Evolutionary conservation across 2,329 filamentous ascomycete species (phyloP).

Genomic region (Microcyclosporella mali): DNA sequence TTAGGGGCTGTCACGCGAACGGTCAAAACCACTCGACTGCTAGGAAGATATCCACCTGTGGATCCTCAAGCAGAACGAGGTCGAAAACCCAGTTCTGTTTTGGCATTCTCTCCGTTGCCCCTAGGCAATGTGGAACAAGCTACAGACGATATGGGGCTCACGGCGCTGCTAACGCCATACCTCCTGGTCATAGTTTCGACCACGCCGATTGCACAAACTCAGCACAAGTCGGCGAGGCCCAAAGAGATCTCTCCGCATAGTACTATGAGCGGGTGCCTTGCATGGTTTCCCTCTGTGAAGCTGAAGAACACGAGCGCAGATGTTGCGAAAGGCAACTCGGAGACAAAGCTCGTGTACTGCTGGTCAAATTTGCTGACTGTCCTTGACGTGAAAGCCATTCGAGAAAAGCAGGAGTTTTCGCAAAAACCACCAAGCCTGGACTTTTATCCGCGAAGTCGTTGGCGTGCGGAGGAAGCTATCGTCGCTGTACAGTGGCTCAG

Average conservation of each 20-base stretch:
- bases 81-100: slow-evolving; percentile 86
- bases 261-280: slow-evolving; percentile 85
- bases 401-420: slow-evolving; percentile 52
- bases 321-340: slow-evolving; percentile 60
- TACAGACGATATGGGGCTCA: slow-evolving; percentile 81
- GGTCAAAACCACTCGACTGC: slow-evolving; percentile 82
- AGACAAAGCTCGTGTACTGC: slow-evolving; percentile 88
- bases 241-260: slow-evolving; percentile 88
- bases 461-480: slow-evolving; percentile 91
- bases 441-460: slow-evolving; percentile 78
- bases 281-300: slow-evolving; percentile 95
- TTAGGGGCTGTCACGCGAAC: slow-evolving; percentile 77
- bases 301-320: slow-evolving; percentile 60
- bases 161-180: slow-evolving; percentile 93
- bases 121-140: slow-evolving; percentile 88
- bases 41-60: slow-evolving; percentile 80
- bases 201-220: slow-evolving; percentile 90
- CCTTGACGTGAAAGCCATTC: slow-evolving; percentile 74
- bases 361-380: slow-evolving; percentile 98
- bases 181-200: slow-evolving; percentile 95
- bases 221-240: slow-evolving; percentile 85
- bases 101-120: slow-evolving; percentile 84
- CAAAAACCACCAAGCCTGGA: slow-evolving; percentile 72
- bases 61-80: slow-evolving; percentile 57
- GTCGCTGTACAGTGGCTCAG: slow-evolving; percentile 96